These are phyloP conservation scores for Solanum bukasovii DNA, from an alignment of 257 asterid species.

Conservation along the genomic window DNA sequence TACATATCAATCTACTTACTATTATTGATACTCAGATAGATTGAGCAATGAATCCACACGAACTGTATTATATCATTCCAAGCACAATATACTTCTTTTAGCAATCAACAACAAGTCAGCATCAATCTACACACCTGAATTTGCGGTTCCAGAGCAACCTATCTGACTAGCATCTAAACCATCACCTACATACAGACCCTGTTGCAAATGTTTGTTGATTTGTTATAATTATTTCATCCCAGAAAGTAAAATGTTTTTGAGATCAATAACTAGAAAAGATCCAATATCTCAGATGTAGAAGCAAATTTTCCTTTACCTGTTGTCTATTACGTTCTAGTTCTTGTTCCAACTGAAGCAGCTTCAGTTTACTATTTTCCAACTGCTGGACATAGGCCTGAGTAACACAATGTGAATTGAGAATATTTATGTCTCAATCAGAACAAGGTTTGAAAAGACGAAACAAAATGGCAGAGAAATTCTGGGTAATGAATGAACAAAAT, in stretches of 20 bases:
- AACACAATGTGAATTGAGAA: background rate
- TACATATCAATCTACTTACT: constrained; percentile 1
- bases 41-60: background rate
- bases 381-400: constrained; percentile 92
- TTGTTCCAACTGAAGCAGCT: constrained; percentile 78
- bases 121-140: constrained; percentile 48
- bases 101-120: background rate
- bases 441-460: background rate
- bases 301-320: constrained; percentile 35
- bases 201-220: constrained; percentile 13
- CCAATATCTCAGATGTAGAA: background rate
- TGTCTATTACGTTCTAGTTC: constrained; percentile 64
- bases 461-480: background rate
- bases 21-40: background rate
- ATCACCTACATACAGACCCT: constrained; percentile 46
- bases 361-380: constrained; percentile 64
- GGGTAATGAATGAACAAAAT: background rate
- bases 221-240: constrained; percentile 5
- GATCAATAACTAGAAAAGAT: background rate
- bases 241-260: background rate
- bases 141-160: constrained; percentile 41
- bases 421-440: background rate
- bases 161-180: constrained; percentile 53
- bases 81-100: background rate
- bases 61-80: background rate